phyloP scores from a whole-genome alignment of 2,329 filamentous ascomycete species.

The Alternaria arbusti region DNA sequence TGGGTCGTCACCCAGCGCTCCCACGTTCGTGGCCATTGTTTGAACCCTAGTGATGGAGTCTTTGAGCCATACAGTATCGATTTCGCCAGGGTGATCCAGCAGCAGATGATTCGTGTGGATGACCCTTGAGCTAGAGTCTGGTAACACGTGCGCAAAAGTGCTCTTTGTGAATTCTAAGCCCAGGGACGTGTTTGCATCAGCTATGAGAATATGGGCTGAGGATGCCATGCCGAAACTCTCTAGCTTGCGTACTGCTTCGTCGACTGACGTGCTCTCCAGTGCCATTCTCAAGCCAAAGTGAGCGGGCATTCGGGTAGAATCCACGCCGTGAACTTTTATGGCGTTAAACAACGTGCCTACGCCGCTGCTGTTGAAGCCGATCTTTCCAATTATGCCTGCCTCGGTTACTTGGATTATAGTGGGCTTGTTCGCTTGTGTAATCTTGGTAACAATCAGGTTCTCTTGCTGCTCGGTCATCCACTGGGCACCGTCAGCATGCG shows the following conservation, averaged over 20 bases:
- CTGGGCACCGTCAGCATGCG: constrained; percentile 20
- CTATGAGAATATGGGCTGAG: constrained; percentile 62
- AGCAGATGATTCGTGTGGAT: constrained; percentile 56
- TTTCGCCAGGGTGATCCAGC: constrained; percentile 44
- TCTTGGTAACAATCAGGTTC: constrained; percentile 59
- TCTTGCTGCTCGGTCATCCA: constrained; percentile 60
- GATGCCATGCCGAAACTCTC: constrained; percentile 58
- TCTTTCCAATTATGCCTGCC: constrained; percentile 69
- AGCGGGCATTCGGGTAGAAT: constrained; percentile 61
- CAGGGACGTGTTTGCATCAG: constrained; percentile 54
- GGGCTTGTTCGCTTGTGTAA: constrained; percentile 54
- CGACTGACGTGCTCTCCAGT: constrained; percentile 59
- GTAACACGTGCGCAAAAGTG: constrained; percentile 37
- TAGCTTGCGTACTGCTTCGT: constrained; percentile 55
- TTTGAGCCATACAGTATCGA: constrained; percentile 52
- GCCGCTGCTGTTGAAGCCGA: constrained; percentile 65
- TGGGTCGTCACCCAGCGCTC: constrained; percentile 26
- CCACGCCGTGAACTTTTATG: constrained; percentile 63
- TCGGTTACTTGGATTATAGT: constrained; percentile 65
- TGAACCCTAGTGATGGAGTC: constrained; percentile 48
- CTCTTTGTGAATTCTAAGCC: constrained; percentile 59
- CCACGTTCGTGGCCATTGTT: constrained; percentile 46
- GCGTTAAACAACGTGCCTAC: constrained; percentile 69
- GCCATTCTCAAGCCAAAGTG: constrained; percentile 65
- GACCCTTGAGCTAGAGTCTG: constrained; percentile 44